Base-by-base conservation (phyloP, 108 stramenopile species). In the Cyclostephanos invisitatus region DNA sequence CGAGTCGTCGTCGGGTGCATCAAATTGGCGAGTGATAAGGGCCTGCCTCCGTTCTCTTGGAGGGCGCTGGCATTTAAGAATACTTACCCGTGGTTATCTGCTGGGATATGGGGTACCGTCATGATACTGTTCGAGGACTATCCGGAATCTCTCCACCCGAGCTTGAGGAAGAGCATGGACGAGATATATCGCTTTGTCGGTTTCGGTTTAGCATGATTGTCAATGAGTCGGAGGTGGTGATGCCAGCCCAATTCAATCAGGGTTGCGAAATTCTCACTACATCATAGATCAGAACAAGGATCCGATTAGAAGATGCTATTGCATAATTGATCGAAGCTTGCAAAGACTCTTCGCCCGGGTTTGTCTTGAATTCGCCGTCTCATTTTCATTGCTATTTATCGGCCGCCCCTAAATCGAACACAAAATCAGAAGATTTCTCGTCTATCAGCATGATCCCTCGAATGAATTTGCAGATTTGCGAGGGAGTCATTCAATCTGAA, bases 71-170 rank as follows among this genome's bases (percentile, higher is more conserved):
- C 42, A 18, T 72, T 81, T 73, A 25, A 21, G 56, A 73, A 77
- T 56, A 51, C 73, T 0, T 95, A 91, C 82, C 80, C 87, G 21
- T 64, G 79, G 47, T 61, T 82, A 21, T 87, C 90, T 9, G 91
- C 91, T 2, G 62, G 78, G 0, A 73, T 91, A 21, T 95, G 93
- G 93, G 93, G 87, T 2, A 78, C 80, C 3, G 89, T 90, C 8
- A 95, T 95, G 93, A 64, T 86, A 40, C 58, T 95, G 32, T 95
- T 89, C 73, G 91, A 95, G 68, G 87, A 90, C 62, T 81, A 82
- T 69, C 93, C 93, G 5, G 76, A 92, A 37, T 85, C 89, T 5
- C 74, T 95, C 46, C 91, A 95, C 64, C 87, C 83, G 25, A 89
- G 87, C 36, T 83, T 95, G 67, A 84, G 73, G 55, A 61, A 71